Percentiles rank a stretch among this genome's conserved stretches.
Conservation (phyloP, 2,329 filamentous ascomycete species). For the Trichoderma simmonsii region DNA sequence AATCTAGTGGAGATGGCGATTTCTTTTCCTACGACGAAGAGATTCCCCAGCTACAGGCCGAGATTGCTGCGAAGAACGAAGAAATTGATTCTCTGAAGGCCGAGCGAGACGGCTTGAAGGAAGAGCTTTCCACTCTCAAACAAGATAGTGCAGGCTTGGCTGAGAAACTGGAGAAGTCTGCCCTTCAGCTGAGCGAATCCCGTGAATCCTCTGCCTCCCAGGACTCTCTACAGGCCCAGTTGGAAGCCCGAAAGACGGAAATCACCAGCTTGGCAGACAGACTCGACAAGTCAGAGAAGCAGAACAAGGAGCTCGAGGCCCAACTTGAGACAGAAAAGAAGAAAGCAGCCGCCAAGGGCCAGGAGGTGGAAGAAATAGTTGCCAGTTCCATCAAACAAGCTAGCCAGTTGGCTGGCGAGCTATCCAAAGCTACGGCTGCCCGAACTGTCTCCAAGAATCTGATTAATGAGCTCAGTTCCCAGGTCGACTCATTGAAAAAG, state of each 20-base stretch:
- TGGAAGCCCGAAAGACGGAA: conserved; percentile 47
- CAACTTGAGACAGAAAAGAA: conserved; percentile 35
- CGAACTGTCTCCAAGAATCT: conserved; percentile 42
- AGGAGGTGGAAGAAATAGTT: conserved; percentile 38
- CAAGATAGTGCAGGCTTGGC: conserved; percentile 68
- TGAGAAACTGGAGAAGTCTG: conserved; percentile 64
- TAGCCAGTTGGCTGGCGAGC: conserved; percentile 40
- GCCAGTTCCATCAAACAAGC: conserved; percentile 34
- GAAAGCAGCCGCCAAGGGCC: conserved; percentile 31
- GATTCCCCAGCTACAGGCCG: conserved; percentile 73
- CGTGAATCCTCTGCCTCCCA: conserved; percentile 40
- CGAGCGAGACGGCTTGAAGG: conserved; percentile 65
- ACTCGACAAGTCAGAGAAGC: conserved; percentile 41
- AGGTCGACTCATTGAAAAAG: conserved; percentile 36
- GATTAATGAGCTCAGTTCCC: conserved; percentile 36
- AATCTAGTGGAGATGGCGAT: conserved; percentile 46
- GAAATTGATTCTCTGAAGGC: conserved; percentile 68
- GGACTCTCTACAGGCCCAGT: conserved; percentile 48
- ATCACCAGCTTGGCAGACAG: conserved; percentile 50
- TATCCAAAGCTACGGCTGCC: conserved; percentile 39
- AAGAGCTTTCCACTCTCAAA: conserved; percentile 67
- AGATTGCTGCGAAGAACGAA: conserved; percentile 65
- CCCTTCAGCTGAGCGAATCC: conserved; percentile 56
- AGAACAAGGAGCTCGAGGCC: conserved; percentile 44
- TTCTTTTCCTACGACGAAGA: conserved; percentile 94